Percentiles rank a stretch among this genome's conserved stretches.
Conservation (phyloP, 2,329 filamentous ascomycete species). For the Mycocentrospora acerina region DNA sequence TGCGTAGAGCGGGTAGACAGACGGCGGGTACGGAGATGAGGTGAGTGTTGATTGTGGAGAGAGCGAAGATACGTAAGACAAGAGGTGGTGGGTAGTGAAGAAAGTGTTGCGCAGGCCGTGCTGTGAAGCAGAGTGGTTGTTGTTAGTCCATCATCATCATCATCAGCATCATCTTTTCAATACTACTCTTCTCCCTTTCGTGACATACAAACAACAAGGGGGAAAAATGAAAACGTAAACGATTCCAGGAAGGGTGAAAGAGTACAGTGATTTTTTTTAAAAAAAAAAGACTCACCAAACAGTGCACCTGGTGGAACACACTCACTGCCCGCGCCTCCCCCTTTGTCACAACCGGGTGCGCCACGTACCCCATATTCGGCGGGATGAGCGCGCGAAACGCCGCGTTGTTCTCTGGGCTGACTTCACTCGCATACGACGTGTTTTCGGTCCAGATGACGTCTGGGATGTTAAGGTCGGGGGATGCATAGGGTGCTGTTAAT, state of each 20-base stretch:
- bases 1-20: background rate
- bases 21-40: too few relatives aligned
- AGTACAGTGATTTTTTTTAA: too few relatives aligned
- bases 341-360: constrained; percentile 2
- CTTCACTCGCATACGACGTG: constrained; percentile 53
- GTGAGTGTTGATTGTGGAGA: background rate
- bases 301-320: constrained; percentile 10
- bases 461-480: constrained; percentile 2
- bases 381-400: constrained; percentile 7
- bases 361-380: constrained; percentile 3
- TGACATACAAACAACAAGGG: too few relatives aligned
- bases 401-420: constrained; percentile 29
- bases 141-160: background rate
- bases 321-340: constrained; percentile 1
- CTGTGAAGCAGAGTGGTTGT: background rate
- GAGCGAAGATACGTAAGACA: background rate
- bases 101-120: constrained; percentile 4
- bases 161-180: background rate
- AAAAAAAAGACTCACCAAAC: constrained; percentile 4
- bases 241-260: too few relatives aligned
- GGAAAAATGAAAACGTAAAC: too few relatives aligned
- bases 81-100: constrained; percentile 6
- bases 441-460: constrained; percentile 7
- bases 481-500: constrained; percentile 3
- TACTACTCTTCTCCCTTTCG: too few relatives aligned